A percentile compares a stretch with the other conserved stretches of the same genome.
Conservation (phyloP, 345 rosid genomes). For the Salix caprea region DNA sequence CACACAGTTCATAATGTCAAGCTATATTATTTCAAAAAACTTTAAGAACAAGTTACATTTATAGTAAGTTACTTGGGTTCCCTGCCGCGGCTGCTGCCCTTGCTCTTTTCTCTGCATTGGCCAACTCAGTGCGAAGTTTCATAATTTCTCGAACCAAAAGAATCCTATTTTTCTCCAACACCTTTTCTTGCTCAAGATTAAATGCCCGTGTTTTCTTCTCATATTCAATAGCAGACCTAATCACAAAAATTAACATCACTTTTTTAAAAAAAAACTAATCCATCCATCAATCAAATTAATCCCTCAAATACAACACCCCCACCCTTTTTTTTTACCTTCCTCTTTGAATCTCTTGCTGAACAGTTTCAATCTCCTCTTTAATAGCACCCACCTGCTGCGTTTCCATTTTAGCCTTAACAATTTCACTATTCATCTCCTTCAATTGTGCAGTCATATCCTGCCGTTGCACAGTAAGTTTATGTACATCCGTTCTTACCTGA, state of each 20-base stretch:
- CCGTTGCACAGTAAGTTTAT: slow-evolving; percentile 34
- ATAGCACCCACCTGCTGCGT: slow-evolving; percentile 33
- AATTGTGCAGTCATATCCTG: slow-evolving; percentile 43
- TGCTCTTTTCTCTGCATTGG: slow-evolving; percentile 46
- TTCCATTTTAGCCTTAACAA: slow-evolving; percentile 46
- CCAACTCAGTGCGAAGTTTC: slow-evolving; percentile 44
- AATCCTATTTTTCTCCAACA: slow-evolving; percentile 56
- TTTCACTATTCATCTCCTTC: slow-evolving; percentile 35
- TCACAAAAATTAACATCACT: neutral
- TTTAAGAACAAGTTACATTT: neutral
- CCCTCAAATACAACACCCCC: neutral
- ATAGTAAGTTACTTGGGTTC: slow-evolving; percentile 41
- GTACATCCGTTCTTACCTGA: slow-evolving; percentile 50
- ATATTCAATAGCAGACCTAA: slow-evolving; percentile 62
- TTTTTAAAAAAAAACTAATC: neutral
- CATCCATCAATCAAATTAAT: neutral
- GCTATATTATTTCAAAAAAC: neutral
- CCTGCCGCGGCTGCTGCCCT: slow-evolving; percentile 36
- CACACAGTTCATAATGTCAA: neutral
- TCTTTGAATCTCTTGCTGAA: slow-evolving; percentile 50
- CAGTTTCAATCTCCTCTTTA: slow-evolving; percentile 49
- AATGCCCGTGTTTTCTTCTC: slow-evolving; percentile 70
- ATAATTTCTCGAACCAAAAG: slow-evolving; percentile 47
- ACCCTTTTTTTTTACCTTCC: slow-evolving; percentile 60
- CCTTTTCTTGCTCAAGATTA: slow-evolving; percentile 55